Conservation (phyloP, 805 yeast genomes). For the Ogataea populi-albae region DNA sequence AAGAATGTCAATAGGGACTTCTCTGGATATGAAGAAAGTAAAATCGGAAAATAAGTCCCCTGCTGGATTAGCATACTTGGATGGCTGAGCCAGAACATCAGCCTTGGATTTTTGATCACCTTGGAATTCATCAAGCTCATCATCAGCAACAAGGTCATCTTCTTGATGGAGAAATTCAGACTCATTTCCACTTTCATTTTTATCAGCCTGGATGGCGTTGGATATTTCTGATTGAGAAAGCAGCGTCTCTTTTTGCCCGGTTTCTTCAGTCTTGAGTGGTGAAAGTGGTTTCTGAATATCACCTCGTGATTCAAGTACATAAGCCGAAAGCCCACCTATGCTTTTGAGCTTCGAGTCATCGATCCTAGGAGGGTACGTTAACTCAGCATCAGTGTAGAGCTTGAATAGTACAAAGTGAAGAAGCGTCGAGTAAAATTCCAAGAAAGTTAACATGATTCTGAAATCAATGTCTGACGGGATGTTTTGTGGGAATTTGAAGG, state of each 20-base stretch:
- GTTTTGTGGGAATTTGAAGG: constrained; percentile 94
- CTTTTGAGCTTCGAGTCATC: constrained; percentile 72
- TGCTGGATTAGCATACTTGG: constrained; percentile 53
- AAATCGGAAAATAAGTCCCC: constrained; percentile 68
- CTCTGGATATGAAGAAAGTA: constrained; percentile 88
- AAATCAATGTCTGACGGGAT: constrained; percentile 94
- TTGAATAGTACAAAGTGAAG: constrained; percentile 84
- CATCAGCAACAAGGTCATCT: constrained; percentile 41
- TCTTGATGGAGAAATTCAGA: constrained; percentile 15
- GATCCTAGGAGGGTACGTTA: constrained; percentile 88
- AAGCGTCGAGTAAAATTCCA: constrained; percentile 92
- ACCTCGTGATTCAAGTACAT: constrained; percentile 61
- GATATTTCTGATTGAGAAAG: constrained; percentile 42
- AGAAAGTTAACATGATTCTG: constrained; percentile 93
- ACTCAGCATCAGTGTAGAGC: constrained; percentile 78
- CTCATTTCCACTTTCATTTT: constrained; percentile 22
- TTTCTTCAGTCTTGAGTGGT: constrained; percentile 22
- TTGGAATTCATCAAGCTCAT: constrained; percentile 68
- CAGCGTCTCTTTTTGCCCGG: constrained; percentile 30
- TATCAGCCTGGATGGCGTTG: constrained; percentile 55
- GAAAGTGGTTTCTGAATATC: constrained; percentile 38
- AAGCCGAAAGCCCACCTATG: constrained; percentile 85
- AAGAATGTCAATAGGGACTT: constrained; percentile 87
- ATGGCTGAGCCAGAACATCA: constrained; percentile 74
- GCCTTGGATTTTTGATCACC: constrained; percentile 61